phyloP scores from a whole-genome alignment of 75 land plant genomes.

The Pinus taeda region DNA sequence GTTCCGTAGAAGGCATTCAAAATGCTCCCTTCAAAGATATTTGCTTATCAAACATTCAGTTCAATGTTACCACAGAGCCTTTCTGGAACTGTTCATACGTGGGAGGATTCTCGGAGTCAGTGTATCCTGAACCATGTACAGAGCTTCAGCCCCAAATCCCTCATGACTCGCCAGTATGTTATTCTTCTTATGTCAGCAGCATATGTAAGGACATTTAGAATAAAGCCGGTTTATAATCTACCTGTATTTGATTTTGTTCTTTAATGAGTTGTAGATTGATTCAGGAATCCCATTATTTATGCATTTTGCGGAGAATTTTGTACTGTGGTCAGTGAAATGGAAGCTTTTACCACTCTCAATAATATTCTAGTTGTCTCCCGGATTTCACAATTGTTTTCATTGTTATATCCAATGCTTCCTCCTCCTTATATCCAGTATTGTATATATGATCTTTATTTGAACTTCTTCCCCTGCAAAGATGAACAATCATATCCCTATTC shows the following conservation, averaged over 20 bases:
- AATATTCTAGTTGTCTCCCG: not conserved
- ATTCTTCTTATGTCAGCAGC: constrained; percentile 6
- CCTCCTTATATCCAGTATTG: not conserved
- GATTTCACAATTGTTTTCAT: not conserved
- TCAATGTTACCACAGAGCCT: constrained; percentile 27
- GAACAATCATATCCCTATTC: not conserved
- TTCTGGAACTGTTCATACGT: constrained; percentile 83
- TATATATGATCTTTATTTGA: not conserved
- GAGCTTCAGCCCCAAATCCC: constrained; percentile 21
- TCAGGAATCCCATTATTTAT: constrained; percentile 7
- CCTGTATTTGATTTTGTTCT: constrained; percentile 5
- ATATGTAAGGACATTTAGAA: not conserved
- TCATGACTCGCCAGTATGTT: constrained; percentile 16
- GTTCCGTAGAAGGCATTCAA: constrained; percentile 60
- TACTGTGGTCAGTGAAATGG: constrained; percentile 10
- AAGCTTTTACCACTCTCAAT: constrained; percentile 5
- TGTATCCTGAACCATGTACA: constrained; percentile 58
- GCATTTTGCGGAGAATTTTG: constrained; percentile 7
- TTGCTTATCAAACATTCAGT: constrained; percentile 53
- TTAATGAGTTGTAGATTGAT: not conserved
- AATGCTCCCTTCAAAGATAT: constrained; percentile 45
- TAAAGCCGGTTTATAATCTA: constrained; percentile 1
- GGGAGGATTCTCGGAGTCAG: constrained; percentile 50
- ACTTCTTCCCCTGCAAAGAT: not conserved
- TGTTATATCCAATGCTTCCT: constrained; percentile 2